These are phyloP conservation scores for Aspergillus quadrilineatus DNA, from an alignment of 2,329 filamentous ascomycete species.

Conservation along the genomic window DNA sequence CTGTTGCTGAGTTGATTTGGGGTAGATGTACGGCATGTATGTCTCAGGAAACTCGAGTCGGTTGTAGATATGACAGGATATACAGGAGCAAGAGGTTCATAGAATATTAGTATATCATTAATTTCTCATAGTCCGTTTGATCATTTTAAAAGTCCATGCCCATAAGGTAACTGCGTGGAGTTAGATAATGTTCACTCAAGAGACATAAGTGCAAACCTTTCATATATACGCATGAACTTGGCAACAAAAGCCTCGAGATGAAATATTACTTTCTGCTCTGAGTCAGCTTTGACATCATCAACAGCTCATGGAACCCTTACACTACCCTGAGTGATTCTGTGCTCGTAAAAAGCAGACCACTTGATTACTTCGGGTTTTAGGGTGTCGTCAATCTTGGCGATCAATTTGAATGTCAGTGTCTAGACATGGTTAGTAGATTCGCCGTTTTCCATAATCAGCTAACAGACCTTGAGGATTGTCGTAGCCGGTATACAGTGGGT, in stretches of 20 bases:
- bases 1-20: no score
- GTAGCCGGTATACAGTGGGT: conserved; percentile 97
- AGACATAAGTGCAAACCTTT: conserved; percentile 64
- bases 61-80: not conserved
- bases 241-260: conserved; percentile 97
- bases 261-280: conserved; percentile 79
- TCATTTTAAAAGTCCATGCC: conserved; percentile 67
- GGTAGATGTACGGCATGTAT: no score
- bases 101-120: conserved; percentile 22
- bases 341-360: conserved; percentile 97
- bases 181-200: conserved; percentile 27
- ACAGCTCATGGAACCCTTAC: conserved; percentile 35
- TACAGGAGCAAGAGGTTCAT: not conserved
- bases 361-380: conserved; percentile 89
- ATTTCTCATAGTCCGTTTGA: conserved; percentile 23
- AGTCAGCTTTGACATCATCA: conserved; percentile 4
- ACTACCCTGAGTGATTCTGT: conserved; percentile 82
- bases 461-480: conserved; percentile 73
- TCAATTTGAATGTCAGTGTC: conserved; percentile 89
- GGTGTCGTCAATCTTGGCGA: conserved; percentile 80
- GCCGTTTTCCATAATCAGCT: not conserved
- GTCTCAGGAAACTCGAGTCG: no score
- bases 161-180: conserved; percentile 58
- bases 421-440: conserved; percentile 26
- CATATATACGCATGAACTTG: conserved; percentile 95